Base-by-base conservation (phyloP, 192 early-diverging fungal species). In the Coemansia aciculifera region DNA sequence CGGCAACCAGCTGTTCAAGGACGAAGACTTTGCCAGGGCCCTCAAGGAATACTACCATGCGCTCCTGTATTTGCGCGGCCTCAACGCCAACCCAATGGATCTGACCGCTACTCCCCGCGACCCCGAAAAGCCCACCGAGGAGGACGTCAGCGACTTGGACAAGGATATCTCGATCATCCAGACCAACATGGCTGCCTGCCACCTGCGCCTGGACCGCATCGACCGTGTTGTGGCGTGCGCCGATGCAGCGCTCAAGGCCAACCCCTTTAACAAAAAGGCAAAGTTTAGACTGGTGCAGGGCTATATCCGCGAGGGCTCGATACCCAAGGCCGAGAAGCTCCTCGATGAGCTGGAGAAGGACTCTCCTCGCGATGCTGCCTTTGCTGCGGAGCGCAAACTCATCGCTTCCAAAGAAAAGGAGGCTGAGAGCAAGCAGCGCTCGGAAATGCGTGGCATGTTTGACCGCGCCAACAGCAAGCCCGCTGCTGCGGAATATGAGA, bases 171-270 rank as follows among this genome's bases (percentile, higher is more conserved):
- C 80, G 13, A 64, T 39, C 49, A 74, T 83, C 48, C 36, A 72
- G 44, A 62, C 75, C 44, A 83, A 83, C 67, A 83, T 83, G 72
- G 80, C 80, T 0, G 59, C 76, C 48, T 83, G 80, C 72, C 75
- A 78, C 56, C 37, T 83, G 66, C 65, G 69, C 21, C 69, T 83
- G 46, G 59, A 51, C 19, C 29, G 64, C 27, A 29, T 54, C 10
- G 63, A 54, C 21, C 72, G 74, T 44, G 69, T 68, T 31, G 63
- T 71, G 13, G 52, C 39, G 62, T 74, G 69, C 27, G 75, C 80
- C 2, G 37, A 74, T 23, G 44, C 63, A 1, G 80, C 80, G 52
- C 65, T 78, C 39, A 70, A 78, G 63, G 27, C 32, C 42, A 78
- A 83, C 59, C 72, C 75, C 24, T 77, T 75, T 64, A 83, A 83